A percentile compares a stretch with the other conserved stretches of the same genome.
phyloP scores from a whole-genome alignment of 2,329 filamentous ascomycete species.

The Myotisia sp. region DNA sequence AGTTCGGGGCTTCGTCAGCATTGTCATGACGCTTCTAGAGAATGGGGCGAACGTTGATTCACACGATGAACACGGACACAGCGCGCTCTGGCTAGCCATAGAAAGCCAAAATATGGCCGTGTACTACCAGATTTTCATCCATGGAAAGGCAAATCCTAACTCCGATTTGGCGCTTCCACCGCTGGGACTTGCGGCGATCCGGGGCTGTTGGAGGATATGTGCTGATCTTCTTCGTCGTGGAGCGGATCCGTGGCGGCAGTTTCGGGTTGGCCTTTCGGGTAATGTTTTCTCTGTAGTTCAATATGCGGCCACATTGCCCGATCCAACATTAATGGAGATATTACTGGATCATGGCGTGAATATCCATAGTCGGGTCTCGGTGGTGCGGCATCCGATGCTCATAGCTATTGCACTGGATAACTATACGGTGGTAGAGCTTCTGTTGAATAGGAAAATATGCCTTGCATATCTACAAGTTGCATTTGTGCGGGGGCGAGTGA shows the following conservation, averaged over 20 bases:
- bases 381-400: not conserved
- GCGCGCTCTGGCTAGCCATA: not conserved
- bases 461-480: too few species aligned
- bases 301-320: too few species aligned
- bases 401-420: not conserved
- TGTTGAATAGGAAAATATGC: too few species aligned
- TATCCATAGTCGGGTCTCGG: not conserved
- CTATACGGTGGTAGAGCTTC: not conserved
- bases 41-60: not conserved
- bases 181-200: not conserved
- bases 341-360: not conserved
- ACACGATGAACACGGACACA: not conserved
- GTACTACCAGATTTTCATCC: not conserved
- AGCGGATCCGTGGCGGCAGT: not conserved
- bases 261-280: too few species aligned
- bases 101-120: not conserved
- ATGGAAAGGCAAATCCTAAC: too few species aligned
- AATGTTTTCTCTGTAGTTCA: too few species aligned
- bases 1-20: not conserved
- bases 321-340: not conserved
- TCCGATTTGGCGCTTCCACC: too few species aligned
- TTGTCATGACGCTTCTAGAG: not conserved
- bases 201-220: too few species aligned
- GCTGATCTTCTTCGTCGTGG: too few species aligned
- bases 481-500: too few species aligned